Conservation (phyloP, 2,329 filamentous ascomycete species). For the Monilinia fructicola region DNA sequence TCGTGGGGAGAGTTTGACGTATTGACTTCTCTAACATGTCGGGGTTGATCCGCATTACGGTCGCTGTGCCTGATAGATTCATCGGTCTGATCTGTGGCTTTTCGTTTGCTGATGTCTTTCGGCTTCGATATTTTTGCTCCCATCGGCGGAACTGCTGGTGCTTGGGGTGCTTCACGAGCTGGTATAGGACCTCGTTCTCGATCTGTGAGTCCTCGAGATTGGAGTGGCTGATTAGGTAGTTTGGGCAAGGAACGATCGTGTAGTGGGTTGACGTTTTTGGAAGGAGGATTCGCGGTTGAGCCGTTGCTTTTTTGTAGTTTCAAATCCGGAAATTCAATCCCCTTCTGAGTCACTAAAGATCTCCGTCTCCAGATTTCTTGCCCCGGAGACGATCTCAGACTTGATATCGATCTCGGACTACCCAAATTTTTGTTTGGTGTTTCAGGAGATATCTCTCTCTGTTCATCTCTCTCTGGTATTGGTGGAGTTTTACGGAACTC, state of each 20-base stretch:
- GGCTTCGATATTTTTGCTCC: slow-evolving; percentile 38
- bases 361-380: slow-evolving; percentile 38
- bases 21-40: background rate
- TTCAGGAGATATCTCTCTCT: slow-evolving; percentile 22
- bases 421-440: slow-evolving; percentile 24
- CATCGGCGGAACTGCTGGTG: slow-evolving; percentile 33
- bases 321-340: slow-evolving; percentile 36
- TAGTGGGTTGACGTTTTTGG: slow-evolving; percentile 29
- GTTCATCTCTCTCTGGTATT: slow-evolving; percentile 33
- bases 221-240: slow-evolving; percentile 28
- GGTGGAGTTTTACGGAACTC: slow-evolving; percentile 30
- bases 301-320: slow-evolving; percentile 40
- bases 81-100: slow-evolving; percentile 26
- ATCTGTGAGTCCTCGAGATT: slow-evolving; percentile 25
- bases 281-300: slow-evolving; percentile 35
- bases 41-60: too few relatives aligned
- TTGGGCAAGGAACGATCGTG: slow-evolving; percentile 29
- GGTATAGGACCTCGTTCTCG: slow-evolving; percentile 38
- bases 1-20: slow-evolving; percentile 17
- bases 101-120: slow-evolving; percentile 35
- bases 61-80: background rate
- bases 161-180: slow-evolving; percentile 35
- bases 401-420: slow-evolving; percentile 26
- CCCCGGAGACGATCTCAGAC: slow-evolving; percentile 29
- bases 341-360: slow-evolving; percentile 35